Evolutionary conservation across 106 monocot genomes (phyloP).

Genomic region (Chionographis japonica): DNA sequence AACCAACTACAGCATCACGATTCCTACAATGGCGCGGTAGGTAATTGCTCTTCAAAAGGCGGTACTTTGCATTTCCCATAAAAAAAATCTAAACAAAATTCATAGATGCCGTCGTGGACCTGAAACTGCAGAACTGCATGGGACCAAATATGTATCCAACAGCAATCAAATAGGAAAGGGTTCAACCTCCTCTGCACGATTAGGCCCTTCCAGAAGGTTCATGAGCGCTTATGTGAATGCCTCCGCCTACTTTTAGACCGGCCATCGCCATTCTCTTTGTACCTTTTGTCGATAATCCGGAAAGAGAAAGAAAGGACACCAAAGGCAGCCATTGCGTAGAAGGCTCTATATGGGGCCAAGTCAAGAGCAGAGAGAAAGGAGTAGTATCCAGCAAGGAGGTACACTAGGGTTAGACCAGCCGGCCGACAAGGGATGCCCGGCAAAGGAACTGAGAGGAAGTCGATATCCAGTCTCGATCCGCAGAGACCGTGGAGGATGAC

Average conservation of each 20-base stretch:
- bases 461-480: constrained; percentile 56
- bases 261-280: constrained; percentile 31
- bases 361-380: constrained; percentile 50
- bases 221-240: constrained; percentile 77
- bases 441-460: constrained; percentile 32
- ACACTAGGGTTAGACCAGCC: constrained; percentile 51
- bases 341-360: constrained; percentile 53
- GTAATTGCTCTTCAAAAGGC: too few relatives aligned
- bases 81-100: too few relatives aligned
- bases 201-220: background rate
- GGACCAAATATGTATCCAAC: too few relatives aligned
- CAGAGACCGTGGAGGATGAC: constrained; percentile 78
- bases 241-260: constrained; percentile 42
- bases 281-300: constrained; percentile 39
- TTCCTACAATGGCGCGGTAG: too few relatives aligned
- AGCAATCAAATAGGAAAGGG: too few relatives aligned
- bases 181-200: background rate
- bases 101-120: too few relatives aligned
- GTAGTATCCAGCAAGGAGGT: constrained; percentile 74
- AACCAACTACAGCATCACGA: too few relatives aligned
- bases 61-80: too few relatives aligned
- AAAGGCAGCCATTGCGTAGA: constrained; percentile 64
- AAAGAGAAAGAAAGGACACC: constrained; percentile 54
- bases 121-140: too few relatives aligned
- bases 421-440: constrained; percentile 17